Evolutionary conservation across 2,329 filamentous ascomycete species (phyloP).

Genomic region (Beauveria pseudobassiana): DNA sequence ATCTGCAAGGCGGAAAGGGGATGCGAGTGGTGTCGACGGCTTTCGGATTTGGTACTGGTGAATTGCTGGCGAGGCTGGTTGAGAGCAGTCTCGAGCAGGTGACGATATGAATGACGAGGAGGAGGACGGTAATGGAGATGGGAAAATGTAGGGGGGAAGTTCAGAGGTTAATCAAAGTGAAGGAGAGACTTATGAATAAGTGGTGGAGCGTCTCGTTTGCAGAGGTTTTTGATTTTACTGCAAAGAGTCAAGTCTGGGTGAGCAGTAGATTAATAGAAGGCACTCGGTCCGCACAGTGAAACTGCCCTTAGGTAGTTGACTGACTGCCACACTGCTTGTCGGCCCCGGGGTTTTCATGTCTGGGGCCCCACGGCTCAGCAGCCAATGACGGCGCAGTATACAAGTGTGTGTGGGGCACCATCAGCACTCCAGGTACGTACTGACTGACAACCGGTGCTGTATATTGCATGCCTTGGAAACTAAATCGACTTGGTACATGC

Average conservation of each 20-base stretch:
- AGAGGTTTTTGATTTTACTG: background rate
- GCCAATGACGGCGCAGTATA: no score
- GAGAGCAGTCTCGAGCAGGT: background rate
- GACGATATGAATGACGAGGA: background rate
- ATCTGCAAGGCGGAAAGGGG: conserved; percentile 4
- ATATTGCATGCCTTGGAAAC: no score
- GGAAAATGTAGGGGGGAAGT: background rate
- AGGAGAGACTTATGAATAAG: background rate
- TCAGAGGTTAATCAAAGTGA: background rate
- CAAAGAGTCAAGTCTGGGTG: background rate
- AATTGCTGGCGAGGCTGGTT: background rate
- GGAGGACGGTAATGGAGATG: background rate
- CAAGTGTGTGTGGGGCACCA: background rate
- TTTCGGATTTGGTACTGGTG: background rate
- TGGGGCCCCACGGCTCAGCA: background rate
- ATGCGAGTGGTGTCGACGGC: background rate
- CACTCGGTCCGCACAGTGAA: background rate
- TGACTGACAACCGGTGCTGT: no score
- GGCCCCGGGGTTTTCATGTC: background rate
- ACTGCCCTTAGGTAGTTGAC: background rate
- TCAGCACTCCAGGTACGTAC: background rate
- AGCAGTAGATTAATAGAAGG: background rate
- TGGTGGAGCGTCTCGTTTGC: conserved; percentile 3
- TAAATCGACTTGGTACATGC: no score
- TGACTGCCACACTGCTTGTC: no score